Base-by-base conservation (phyloP, 768 basidiomycete genomes). In the Rhodotorula taiwanensis region DNA sequence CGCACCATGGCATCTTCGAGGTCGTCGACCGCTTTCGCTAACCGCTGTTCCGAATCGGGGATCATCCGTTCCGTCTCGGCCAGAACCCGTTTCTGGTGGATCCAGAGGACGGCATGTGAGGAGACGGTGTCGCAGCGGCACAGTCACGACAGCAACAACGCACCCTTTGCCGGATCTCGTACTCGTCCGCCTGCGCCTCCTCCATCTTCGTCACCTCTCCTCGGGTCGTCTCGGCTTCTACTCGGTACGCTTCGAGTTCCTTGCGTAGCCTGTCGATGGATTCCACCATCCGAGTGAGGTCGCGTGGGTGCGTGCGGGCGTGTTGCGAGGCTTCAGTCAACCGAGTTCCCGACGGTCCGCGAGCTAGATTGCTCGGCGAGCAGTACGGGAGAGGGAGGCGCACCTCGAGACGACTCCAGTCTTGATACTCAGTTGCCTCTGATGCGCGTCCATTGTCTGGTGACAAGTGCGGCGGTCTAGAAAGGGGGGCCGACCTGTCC, bases 51-150 rank as follows among this genome's bases (percentile, higher is more conserved):
- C 27, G 84, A 81, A 73, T 90, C 87, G 54, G 76, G 76, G 62
- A 90, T 81, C 89, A 93, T 89, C 79, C 83, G 88, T 65, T 82
- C 77, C 47, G 85, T 84, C 78, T 93, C 89, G 60, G 87, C 84
- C 52, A 84, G 76, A 78, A 89, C 78, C 72, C 80, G 82, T 58
- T 75, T 79, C 88, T 89, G 67, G 7, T 5, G 43, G 10, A n/a
- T 27, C 13, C 11, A 39, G 23, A 28, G 5, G 4, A 13, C 14
- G 4, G 5, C 11, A 15, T 2, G 18, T 4, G n/a, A n/a, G n/a
- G n/a, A n/a, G n/a, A n/a, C n/a, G n/a, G n/a, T n/a, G n/a, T n/a
- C n/a, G n/a, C n/a, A n/a, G n/a, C n/a, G n/a, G n/a, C n/a, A n/a
- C 39, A 16, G 25, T 20, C 33, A 30, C 2, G 33, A 42, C 23